Conservation (phyloP, 345 rosid species). For the Crucihimalaya himalaica region DNA sequence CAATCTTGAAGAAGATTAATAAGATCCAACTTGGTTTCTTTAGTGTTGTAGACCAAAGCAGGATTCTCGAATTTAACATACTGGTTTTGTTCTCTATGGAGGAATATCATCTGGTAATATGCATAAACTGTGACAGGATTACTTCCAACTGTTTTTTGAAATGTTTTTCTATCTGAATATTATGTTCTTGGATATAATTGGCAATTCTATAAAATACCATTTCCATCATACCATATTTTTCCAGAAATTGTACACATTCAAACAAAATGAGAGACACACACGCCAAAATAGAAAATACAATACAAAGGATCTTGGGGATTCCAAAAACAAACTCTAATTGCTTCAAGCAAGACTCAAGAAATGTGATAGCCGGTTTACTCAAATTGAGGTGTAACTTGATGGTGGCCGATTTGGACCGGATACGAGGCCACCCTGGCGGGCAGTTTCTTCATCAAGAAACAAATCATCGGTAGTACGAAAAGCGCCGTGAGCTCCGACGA, state of each 20-base stretch:
- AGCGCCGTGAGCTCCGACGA: constrained; percentile 67
- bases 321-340: neutral
- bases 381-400: constrained; percentile 57
- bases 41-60: neutral
- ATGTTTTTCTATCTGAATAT: neutral
- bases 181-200: neutral
- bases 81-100: neutral
- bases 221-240: too few species aligned
- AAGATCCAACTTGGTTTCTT: neutral
- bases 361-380: constrained; percentile 29
- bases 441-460: constrained; percentile 69
- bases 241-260: neutral
- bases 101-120: neutral
- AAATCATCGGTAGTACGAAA: constrained; percentile 67
- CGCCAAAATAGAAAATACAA: neutral
- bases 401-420: constrained; percentile 56
- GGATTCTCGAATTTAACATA: neutral
- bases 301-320: neutral
- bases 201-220: neutral
- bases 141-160: neutral
- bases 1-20: constrained; percentile 89
- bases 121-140: neutral
- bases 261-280: neutral
- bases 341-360: neutral
- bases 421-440: constrained; percentile 61